Percentiles rank a stretch among this genome's conserved stretches.
Conservation (phyloP, 805 yeast species). For the Ogataea sp. region DNA sequence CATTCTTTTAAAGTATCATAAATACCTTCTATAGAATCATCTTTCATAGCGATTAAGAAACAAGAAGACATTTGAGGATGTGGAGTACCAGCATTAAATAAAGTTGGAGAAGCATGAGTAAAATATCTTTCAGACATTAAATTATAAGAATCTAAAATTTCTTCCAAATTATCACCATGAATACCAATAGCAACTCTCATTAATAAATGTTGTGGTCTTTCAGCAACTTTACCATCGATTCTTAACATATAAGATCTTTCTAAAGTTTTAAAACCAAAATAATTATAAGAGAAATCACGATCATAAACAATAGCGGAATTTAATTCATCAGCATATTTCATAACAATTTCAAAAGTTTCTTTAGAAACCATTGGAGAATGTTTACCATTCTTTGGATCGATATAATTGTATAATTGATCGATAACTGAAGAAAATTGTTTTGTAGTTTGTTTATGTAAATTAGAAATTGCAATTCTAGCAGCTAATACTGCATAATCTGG, state of each 20-base stretch:
- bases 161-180: conserved; percentile 45
- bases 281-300: conserved; percentile 54
- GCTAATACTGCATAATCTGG: conserved; percentile 97
- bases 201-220: conserved; percentile 53
- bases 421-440: conserved; percentile 76
- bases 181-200: conserved; percentile 59
- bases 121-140: conserved; percentile 51
- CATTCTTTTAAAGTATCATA: conserved; percentile 53
- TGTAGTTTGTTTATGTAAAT: conserved; percentile 90
- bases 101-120: conserved; percentile 56
- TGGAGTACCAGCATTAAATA: conserved; percentile 57
- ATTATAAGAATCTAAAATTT: conserved; percentile 48
- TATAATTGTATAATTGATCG: conserved; percentile 62
- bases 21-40: conserved; percentile 56
- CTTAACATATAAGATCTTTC: conserved; percentile 51
- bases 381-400: conserved; percentile 70
- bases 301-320: conserved; percentile 68
- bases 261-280: conserved; percentile 54
- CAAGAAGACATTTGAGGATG: conserved; percentile 55
- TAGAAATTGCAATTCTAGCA: conserved; percentile 92
- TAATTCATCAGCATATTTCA: conserved; percentile 53
- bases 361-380: conserved; percentile 66
- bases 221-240: conserved; percentile 48
- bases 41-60: conserved; percentile 56
- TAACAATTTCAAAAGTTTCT: conserved; percentile 54